Percentiles rank a stretch among this genome's conserved stretches.
Conservation (phyloP, 257 asterid genomes). For the Capsicum rhomboideum region DNA sequence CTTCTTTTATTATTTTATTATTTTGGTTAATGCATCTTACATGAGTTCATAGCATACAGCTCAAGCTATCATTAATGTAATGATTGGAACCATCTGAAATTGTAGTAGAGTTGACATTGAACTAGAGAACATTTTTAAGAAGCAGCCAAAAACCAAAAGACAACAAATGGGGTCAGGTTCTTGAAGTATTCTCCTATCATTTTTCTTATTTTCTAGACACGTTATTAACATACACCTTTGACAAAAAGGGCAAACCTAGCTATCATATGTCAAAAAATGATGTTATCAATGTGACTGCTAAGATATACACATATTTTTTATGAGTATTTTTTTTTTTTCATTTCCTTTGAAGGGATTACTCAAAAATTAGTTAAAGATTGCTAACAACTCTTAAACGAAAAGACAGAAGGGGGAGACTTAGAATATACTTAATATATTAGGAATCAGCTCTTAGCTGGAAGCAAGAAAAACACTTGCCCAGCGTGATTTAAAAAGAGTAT, state of each 20-base stretch:
- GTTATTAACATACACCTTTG: not conserved
- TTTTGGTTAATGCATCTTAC: not conserved
- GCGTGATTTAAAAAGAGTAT: not conserved
- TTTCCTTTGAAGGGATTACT: not conserved
- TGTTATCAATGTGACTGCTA: not conserved
- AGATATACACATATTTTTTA: not conserved
- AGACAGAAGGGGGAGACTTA: not conserved
- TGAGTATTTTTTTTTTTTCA: not conserved
- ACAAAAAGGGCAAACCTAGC: not conserved
- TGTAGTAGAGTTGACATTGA: not conserved
- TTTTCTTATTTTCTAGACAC: not conserved
- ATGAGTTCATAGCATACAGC: not conserved
- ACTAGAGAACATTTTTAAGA: not conserved
- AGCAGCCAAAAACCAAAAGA: not conserved
- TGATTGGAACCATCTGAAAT: not conserved
- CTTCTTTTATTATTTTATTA: not conserved
- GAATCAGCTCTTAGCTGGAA: not conserved
- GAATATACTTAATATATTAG: not conserved
- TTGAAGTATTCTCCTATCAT: not conserved
- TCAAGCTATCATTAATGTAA: not conserved
- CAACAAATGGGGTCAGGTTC: slow-evolving; percentile 4
- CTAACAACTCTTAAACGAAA: not conserved
- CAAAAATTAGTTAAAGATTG: not conserved
- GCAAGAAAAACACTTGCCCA: not conserved
- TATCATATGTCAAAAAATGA: not conserved